phyloP scores from a whole-genome alignment of 257 asterid genomes.

The Forsythia suspensa region DNA sequence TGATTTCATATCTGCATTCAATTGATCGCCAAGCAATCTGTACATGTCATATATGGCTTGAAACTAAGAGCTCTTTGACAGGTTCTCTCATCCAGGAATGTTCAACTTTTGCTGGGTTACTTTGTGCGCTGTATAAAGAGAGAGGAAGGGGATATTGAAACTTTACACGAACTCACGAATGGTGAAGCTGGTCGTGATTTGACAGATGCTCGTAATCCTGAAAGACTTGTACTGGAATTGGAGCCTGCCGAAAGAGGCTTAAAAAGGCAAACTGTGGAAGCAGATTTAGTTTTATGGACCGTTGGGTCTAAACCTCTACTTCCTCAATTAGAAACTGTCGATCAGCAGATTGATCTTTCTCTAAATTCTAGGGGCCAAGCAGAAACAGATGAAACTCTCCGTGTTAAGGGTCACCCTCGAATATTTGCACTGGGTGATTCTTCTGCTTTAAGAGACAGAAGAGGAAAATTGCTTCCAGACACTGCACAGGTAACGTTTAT shows the following conservation, averaged over 20 bases:
- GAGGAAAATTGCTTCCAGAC: slow-evolving; percentile 83
- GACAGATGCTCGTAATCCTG: slow-evolving; percentile 11
- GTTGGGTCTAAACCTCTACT: slow-evolving; percentile 85
- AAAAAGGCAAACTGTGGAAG: slow-evolving; percentile 50
- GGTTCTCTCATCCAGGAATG: slow-evolving; percentile 91
- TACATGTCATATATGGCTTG: neutral
- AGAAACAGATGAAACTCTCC: slow-evolving; percentile 98
- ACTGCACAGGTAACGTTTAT: slow-evolving; percentile 79
- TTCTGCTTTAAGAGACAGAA: slow-evolving; percentile 72
- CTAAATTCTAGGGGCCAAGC: slow-evolving; percentile 89
- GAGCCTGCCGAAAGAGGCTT: slow-evolving; percentile 77
- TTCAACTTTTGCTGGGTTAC: slow-evolving; percentile 80
- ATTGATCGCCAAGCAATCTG: slow-evolving; percentile 11
- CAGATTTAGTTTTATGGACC: slow-evolving; percentile 92
- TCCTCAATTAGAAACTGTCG: slow-evolving; percentile 51
- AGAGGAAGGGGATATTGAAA: slow-evolving; percentile 24
- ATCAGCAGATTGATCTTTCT: slow-evolving; percentile 59
- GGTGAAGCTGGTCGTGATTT: slow-evolving; percentile 31
- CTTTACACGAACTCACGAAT: slow-evolving; percentile 27
- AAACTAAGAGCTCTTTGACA: slow-evolving; percentile 33
- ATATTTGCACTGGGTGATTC: slow-evolving; percentile 95
- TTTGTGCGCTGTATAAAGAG: slow-evolving; percentile 68
- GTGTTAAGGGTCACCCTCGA: slow-evolving; percentile 92
- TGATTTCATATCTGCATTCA: neutral
- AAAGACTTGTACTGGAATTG: slow-evolving; percentile 61